A percentile compares a stretch with the other conserved stretches of the same genome.
Conservation (phyloP, 2,329 filamentous ascomycete genomes). For the Penicillium sp. region DNA sequence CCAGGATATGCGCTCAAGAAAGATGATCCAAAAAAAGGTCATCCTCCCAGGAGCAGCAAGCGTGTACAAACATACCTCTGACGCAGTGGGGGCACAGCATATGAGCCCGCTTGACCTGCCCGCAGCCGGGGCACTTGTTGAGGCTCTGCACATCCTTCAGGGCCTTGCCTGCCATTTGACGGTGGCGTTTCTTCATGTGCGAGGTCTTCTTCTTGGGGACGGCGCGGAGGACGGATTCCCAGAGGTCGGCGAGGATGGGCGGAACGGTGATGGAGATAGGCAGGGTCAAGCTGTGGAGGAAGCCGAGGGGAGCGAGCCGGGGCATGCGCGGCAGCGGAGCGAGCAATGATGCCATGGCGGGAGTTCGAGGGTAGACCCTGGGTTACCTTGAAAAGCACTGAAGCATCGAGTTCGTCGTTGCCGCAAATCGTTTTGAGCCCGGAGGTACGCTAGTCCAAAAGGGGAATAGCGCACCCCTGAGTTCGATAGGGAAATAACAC, state of each 20-base stretch:
- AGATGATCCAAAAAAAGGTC: background rate
- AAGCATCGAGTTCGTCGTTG: conserved; percentile 1
- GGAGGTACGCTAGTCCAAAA: conserved; percentile 32
- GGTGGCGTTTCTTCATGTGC: conserved; percentile 88
- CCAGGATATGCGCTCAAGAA: background rate
- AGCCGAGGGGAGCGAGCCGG: conserved; percentile 20
- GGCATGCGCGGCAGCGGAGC: conserved; percentile 15
- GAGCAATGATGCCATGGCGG: conserved; percentile 30
- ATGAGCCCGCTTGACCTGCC: conserved; percentile 83
- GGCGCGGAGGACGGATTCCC: conserved; percentile 87
- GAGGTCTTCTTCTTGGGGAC: conserved; percentile 99
- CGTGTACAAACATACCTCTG: conserved; percentile 59
- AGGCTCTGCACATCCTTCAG: conserved; percentile 84
- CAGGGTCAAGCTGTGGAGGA: conserved; percentile 44
- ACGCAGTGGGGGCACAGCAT: conserved; percentile 85
- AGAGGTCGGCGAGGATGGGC: conserved; percentile 73
- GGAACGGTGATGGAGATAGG: conserved; percentile 62
- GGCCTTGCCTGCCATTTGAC: conserved; percentile 93
- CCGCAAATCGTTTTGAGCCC: conserved; percentile 12
- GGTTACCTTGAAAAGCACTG: background rate
- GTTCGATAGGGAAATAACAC: conserved; percentile 26
- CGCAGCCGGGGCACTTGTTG: conserved; percentile 87
- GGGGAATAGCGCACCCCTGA: conserved; percentile 39
- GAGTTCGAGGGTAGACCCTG: background rate
- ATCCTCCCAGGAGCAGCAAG: background rate